Evolutionary conservation across 2,329 filamentous ascomycete genomes (phyloP), one percentile per base, ranked within the genome.

Genomic region (Dactylellina cionopaga): DNA sequence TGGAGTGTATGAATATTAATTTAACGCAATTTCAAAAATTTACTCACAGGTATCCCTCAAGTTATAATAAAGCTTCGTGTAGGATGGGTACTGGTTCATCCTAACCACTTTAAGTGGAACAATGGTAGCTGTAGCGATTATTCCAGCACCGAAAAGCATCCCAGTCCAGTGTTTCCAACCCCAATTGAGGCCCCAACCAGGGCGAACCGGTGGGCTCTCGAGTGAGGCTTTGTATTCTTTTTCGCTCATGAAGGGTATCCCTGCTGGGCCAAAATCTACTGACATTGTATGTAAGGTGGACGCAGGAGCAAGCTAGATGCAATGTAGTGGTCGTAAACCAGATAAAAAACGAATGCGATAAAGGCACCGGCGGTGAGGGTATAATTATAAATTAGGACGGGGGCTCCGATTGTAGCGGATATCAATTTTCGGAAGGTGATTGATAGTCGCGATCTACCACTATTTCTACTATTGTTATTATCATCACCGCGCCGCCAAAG

Each of bases 201-300:
- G 31, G 7, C 9, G 19, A 54, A 4, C 9, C 6, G 22, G 13
- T 9, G 27, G 60, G n/a, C 4, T 39, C 35, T 55, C 44, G 11
- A 44, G 10, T 17, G 35, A 15, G 4, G 54, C 27, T 17, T 54
- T 54, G 15, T 63, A 37, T 29, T 65, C 58, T 24, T 62, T 62
- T 41, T 62, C 58, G 6, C 39, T 59, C 39, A 44, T 44, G 39
- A 46, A 64, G 35, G 46, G 46, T 39, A 47, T 51, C 46, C 47
- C 37, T n/a, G 17, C 27, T n/a, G 39, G 39, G 25, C 37, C 39
- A 43, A 46, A 35, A 44, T 44, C 55, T 47, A 59, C 39, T 29
- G 51, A 55, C 51, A 55, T 55, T 39, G n/a, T n/a, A n/a, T n/a
- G n/a, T n/a, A 41, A 31, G 51, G 51, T 55, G 41, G 19, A 29